A percentile compares a stretch with the other conserved stretches of the same genome.
phyloP scores from a whole-genome alignment of 108 stramenopile species.

The Fragilariopsis cylindrus region DNA sequence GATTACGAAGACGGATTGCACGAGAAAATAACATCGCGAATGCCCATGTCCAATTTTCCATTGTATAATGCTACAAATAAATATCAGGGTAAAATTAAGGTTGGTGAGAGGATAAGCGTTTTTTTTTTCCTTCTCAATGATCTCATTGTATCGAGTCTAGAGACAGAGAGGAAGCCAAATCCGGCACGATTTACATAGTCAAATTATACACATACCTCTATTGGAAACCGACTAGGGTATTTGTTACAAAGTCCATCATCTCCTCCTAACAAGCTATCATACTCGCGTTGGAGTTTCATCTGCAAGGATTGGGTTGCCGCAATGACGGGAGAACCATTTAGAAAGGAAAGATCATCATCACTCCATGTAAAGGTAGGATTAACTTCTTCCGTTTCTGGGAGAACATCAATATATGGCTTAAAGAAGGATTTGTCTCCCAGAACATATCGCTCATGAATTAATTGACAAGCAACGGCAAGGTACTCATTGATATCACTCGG shows the following conservation, averaged over 20 bases:
- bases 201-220: constrained; percentile 36
- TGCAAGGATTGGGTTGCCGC: constrained; percentile 85
- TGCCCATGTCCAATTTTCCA: constrained; percentile 93
- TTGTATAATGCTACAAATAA: constrained; percentile 67
- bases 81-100: neutral
- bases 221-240: constrained; percentile 79
- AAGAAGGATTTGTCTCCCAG: constrained; percentile 71
- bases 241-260: constrained; percentile 61
- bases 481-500: constrained; percentile 88
- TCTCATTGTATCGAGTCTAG: too few relatives aligned
- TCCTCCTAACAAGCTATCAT: constrained; percentile 73
- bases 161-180: too few relatives aligned
- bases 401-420: constrained; percentile 86
- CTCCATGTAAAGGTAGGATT: constrained; percentile 94
- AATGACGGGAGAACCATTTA: constrained; percentile 89
- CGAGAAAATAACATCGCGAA: constrained; percentile 94
- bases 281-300: constrained; percentile 88
- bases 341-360: constrained; percentile 86
- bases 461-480: constrained; percentile 91
- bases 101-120: neutral
- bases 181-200: neutral
- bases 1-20: constrained; percentile 78
- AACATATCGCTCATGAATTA: constrained; percentile 87
- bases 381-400: constrained; percentile 89
- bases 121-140: neutral